Evolutionary conservation across 768 basidiomycete species (phyloP), one percentile per base, ranked within the genome.

Genomic region (Agaricus sinodeliciosus): DNA sequence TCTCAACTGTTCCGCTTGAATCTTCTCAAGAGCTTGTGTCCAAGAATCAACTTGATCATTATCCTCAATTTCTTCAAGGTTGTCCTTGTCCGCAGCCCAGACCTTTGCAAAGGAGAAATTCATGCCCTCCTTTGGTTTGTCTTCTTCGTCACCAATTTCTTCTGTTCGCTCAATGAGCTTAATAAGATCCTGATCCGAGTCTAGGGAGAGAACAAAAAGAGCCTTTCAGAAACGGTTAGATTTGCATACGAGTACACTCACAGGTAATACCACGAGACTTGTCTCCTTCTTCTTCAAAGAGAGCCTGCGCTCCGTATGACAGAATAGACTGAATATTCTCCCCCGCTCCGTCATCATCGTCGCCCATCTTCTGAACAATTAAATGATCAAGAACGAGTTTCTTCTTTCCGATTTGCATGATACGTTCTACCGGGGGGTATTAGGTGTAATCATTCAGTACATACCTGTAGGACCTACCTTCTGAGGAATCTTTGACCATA

Each of bases 351-450:
- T 82, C 83, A 42, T 88, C 89, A 44, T 90, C 87, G 56, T 91
- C 87, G 57, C 93, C 90, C 87, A 95, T 93, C 65, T 91, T 92
- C 68, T 96, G 90, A 18, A 97, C 94, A 58, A 97, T 94, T 13
- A 97, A 74, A 69, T 97, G 94, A 60, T 97, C 94, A 8, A 97
- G 74, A 12, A 92, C 86, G 26, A 97, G 78, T 66, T 97, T 97
- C 75, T 90, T 92, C 73, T 95, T 95, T n/a, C 90, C 92, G 22
- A 84, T 80, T 68, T 92, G 85, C 68, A 95, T 78, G 60, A 96
- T 97, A 42, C 86, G 87, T 62, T 96, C 94, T 95, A 60, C 16
- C 37, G 6, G 12, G 2, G n/a, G 9, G 54, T 54, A 53, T 45
- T n/a, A 42, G 12, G n/a, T 41, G 3, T 36, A 18, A 35, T 12